Conservation (phyloP, 2,329 filamentous ascomycete genomes). For the Paecilomyces fulvus region DNA sequence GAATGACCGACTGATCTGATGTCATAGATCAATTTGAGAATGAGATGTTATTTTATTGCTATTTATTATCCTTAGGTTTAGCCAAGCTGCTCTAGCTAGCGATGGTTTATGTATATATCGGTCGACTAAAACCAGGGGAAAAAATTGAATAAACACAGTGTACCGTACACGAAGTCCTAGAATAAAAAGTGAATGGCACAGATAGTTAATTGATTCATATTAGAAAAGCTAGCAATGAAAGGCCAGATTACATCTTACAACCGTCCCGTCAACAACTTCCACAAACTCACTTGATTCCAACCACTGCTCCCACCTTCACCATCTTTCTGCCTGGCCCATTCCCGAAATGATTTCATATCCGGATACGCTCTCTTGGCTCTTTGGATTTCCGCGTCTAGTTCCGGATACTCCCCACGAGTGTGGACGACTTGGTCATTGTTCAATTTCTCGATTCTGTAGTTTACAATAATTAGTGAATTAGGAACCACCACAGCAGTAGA, state of each 20-base stretch:
- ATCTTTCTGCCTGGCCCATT: neutral
- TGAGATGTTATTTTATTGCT: too few relatives aligned
- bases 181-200: too few relatives aligned
- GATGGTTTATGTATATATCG: too few relatives aligned
- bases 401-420: neutral
- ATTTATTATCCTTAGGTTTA: too few relatives aligned
- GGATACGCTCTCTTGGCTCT: neutral
- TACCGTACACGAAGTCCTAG: too few relatives aligned
- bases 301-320: neutral
- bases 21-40: too few relatives aligned
- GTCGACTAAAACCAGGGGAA: too few relatives aligned
- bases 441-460: neutral
- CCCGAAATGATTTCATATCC: neutral
- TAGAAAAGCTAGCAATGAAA: neutral
- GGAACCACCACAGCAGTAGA: neutral
- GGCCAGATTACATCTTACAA: neutral
- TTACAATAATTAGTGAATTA: neutral
- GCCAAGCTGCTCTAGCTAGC: too few relatives aligned
- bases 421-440: neutral
- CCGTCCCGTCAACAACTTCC: neutral
- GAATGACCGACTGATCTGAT: too few relatives aligned
- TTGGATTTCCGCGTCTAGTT: neutral
- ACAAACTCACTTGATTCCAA: neutral
- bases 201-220: neutral
- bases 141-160: too few relatives aligned